Evolutionary conservation across 129 eudicot species (phyloP).

Genomic region (Flaveria brownii): DNA sequence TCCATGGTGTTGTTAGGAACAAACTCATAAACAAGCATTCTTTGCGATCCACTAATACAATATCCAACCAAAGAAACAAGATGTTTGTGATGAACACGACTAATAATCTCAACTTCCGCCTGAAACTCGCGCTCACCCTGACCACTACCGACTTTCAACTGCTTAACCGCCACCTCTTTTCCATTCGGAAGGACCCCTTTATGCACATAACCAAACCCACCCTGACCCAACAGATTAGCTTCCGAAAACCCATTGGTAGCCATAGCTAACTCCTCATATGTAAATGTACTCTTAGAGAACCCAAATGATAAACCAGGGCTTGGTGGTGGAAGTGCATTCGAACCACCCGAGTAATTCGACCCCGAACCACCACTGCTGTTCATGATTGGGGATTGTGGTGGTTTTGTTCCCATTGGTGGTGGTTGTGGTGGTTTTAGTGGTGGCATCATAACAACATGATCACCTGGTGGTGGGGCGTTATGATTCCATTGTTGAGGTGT

Average conservation of each 20-base stretch:
- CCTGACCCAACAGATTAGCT: constrained; percentile 54
- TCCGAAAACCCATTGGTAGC: constrained; percentile 54
- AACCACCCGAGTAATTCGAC: constrained; percentile 39
- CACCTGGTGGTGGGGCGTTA: constrained; percentile 30
- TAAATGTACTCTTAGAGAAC: constrained; percentile 41
- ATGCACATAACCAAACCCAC: constrained; percentile 64
- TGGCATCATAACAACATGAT: constrained; percentile 31
- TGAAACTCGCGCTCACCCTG: constrained; percentile 63
- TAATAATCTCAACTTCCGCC: constrained; percentile 58
- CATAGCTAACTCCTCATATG: constrained; percentile 48
- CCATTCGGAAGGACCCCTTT: constrained; percentile 58
- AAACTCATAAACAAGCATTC: constrained; percentile 66
- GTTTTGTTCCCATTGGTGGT: constrained; percentile 16
- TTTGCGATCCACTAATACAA: constrained; percentile 52
- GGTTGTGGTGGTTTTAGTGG: constrained; percentile 29
- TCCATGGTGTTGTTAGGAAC: constrained; percentile 57
- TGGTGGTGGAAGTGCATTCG: constrained; percentile 26
- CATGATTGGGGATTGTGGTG: constrained; percentile 28
- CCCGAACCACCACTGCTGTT: constrained; percentile 36
- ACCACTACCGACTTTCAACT: constrained; percentile 47
- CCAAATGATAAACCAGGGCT: constrained; percentile 34
- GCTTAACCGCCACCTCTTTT: constrained; percentile 50
- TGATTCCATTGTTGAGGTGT: constrained; percentile 36
- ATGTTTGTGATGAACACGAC: constrained; percentile 59
- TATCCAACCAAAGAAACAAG: constrained; percentile 61